Conservation (phyloP, 2,329 filamentous ascomycete genomes). For the Nectriaceae sp. region DNA sequence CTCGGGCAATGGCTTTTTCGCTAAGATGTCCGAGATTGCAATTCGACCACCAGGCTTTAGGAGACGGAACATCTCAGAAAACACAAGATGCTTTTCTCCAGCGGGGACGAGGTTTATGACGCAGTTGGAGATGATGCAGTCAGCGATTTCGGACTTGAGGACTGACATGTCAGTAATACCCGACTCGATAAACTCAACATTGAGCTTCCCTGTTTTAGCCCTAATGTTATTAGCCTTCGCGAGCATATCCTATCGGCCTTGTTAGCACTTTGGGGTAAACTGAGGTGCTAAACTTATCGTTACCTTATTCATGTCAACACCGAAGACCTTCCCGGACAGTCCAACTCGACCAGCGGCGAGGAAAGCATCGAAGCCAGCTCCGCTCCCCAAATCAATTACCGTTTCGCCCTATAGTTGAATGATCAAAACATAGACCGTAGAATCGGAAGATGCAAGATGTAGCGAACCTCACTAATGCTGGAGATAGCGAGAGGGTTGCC, state of each 20-base stretch:
- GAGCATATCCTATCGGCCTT: conserved; percentile 52
- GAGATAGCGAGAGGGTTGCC: conserved; percentile 55
- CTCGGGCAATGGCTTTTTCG: conserved; percentile 48
- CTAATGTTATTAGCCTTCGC: conserved; percentile 49
- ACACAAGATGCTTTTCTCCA: conserved; percentile 53
- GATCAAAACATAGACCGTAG: not conserved
- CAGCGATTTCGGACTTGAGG: conserved; percentile 40
- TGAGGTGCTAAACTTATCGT: not conserved
- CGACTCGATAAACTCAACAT: conserved; percentile 53
- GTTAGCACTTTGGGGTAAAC: too few species aligned
- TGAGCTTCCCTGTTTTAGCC: conserved; percentile 37
- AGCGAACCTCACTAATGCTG: conserved; percentile 43
- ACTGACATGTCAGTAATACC: conserved; percentile 54
- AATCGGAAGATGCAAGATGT: not conserved
- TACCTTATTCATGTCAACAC: conserved; percentile 62
- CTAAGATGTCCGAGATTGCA: conserved; percentile 62
- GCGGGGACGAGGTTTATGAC: conserved; percentile 61
- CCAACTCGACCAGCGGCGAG: conserved; percentile 54
- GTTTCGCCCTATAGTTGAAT: conserved; percentile 50
- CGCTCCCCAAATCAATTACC: conserved; percentile 58
- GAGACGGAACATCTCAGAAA: conserved; percentile 59
- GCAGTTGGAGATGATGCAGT: conserved; percentile 64
- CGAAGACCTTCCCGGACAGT: conserved; percentile 49
- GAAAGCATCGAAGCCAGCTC: conserved; percentile 61
- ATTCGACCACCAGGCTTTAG: conserved; percentile 59